These are phyloP conservation scores for Thymus quinquecostatus DNA, from an alignment of 257 asterid genomes.

Conservation along the genomic window DNA sequence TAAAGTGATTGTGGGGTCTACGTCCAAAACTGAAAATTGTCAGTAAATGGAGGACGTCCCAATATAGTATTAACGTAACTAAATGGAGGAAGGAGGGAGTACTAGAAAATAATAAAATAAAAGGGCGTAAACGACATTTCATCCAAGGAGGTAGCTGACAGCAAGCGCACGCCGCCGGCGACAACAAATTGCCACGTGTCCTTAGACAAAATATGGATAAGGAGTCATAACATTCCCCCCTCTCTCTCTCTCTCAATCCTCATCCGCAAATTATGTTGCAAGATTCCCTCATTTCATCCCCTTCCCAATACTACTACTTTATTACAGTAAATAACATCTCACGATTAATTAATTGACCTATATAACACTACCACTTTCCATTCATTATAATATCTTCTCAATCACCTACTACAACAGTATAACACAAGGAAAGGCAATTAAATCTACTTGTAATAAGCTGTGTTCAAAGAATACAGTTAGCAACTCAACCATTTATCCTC, in stretches of 20 bases:
- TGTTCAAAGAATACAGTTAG: constrained; percentile 44
- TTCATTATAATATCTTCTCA: too few relatives aligned
- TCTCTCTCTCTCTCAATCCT: constrained; percentile 17
- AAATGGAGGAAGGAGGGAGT: too few relatives aligned
- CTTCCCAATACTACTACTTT: too few relatives aligned
- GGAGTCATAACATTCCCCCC: constrained; percentile 8
- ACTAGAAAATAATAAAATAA: too few relatives aligned
- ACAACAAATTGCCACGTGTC: constrained; percentile 48
- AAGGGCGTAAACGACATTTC: constrained; percentile 42
- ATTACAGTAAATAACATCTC: too few relatives aligned
- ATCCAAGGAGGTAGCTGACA: constrained; percentile 4
- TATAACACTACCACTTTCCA: too few relatives aligned
- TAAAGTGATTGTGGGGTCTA: too few relatives aligned
- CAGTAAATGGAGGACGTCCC: too few relatives aligned
- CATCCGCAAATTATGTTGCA: constrained; percentile 19
- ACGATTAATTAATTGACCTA: too few relatives aligned
- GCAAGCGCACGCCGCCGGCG: constrained; percentile 36
- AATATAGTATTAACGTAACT: too few relatives aligned
- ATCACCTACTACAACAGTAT: too few relatives aligned
- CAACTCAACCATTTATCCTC: constrained; percentile 18
- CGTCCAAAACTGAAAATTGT: too few relatives aligned
- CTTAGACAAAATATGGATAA: constrained; percentile 41
- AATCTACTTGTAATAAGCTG: constrained; percentile 28
- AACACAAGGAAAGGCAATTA: constrained; percentile 22
- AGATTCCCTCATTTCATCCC: constrained; percentile 5